Evolutionary conservation across 2,329 filamentous ascomycete genomes (phyloP), one percentile per base, ranked within the genome.

Genomic region (Alternaria dauci): DNA sequence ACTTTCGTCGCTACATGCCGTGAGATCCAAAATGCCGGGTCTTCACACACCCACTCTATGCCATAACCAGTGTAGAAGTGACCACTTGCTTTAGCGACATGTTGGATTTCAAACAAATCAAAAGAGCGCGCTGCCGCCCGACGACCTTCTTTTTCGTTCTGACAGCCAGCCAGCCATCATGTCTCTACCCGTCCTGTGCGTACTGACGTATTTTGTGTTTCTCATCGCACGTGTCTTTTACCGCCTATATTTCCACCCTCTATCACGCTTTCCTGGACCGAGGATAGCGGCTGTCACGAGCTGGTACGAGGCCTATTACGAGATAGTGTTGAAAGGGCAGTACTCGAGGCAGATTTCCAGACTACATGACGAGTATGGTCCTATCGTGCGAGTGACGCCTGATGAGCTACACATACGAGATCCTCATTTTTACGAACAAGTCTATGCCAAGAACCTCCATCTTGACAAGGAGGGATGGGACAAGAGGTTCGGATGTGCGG

Each of bases 231-330:
- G 75, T 47, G 54, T 54, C 51, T 5, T 81, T 55, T 80, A 82
- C 65, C 75, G 76, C 56, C 71, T 81, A 20, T 81, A 76, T 67
- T 74, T 83, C 44, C 81, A 83, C 47, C 82, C 82, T 1, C 73
- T 84, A 2, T 71, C 77, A 43, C 77, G 76, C 43, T 82, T 79
- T 62, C 82, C 82, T 2, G 83, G 82, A 2, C 82, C 82, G 1
- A 69, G 53, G 30, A 52, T 72, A 14, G 76, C 75, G 11, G 75
- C 75, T 8, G 61, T 71, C 12, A 72, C 74, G 20, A 70, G 63
- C 23, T 76, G 69, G 71, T 78, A 77, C 52, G 75, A 78, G 52
- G 76, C 72, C 28, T 78, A 77, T 62, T 77, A 67, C 46, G 76
- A 78, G 51, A 73, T 78, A 26, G 56, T 72, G 14, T 57, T 68